phyloP scores from a whole-genome alignment of 148 eudicot genomes.

The Vaccinium myrtillus region DNA sequence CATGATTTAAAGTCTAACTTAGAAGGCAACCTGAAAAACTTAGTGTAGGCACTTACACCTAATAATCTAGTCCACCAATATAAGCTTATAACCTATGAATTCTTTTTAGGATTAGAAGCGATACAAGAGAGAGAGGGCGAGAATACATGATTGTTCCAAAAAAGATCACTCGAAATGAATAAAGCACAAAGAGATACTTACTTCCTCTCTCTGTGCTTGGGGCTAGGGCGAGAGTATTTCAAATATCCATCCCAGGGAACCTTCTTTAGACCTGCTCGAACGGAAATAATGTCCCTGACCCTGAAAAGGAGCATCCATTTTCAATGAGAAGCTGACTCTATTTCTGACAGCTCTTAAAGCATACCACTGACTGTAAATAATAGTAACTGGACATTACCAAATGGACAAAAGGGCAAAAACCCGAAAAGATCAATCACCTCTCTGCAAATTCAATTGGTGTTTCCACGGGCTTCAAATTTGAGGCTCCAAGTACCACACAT shows the following conservation, averaged over 20 bases:
- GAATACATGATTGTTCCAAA: too few species aligned
- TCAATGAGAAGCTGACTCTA: neutral
- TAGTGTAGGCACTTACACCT: too few species aligned
- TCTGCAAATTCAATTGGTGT: slow-evolving; percentile 96
- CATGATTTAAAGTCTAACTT: too few species aligned
- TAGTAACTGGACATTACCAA: neutral
- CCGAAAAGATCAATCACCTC: slow-evolving; percentile 42
- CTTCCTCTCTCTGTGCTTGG: slow-evolving; percentile 93
- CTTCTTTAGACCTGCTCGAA: slow-evolving; percentile 87
- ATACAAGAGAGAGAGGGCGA: too few species aligned
- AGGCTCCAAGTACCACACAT: slow-evolving; percentile 98
- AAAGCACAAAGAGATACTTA: slow-evolving; percentile 34
- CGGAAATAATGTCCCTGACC: slow-evolving; percentile 84
- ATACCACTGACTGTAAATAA: neutral
- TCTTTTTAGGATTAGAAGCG: too few species aligned
- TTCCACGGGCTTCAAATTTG: slow-evolving; percentile 85
- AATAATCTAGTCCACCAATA: too few species aligned
- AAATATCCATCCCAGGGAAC: slow-evolving; percentile 99
- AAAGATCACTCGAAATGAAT: neutral
- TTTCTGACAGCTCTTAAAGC: neutral
- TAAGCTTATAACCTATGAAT: too few species aligned
- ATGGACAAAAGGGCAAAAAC: neutral
- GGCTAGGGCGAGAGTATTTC: slow-evolving; percentile 95
- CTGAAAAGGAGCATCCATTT: slow-evolving; percentile 35
- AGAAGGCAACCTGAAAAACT: too few species aligned